Evolutionary conservation across 768 basidiomycete species (phyloP).

Genomic region (Russula olivacea): DNA sequence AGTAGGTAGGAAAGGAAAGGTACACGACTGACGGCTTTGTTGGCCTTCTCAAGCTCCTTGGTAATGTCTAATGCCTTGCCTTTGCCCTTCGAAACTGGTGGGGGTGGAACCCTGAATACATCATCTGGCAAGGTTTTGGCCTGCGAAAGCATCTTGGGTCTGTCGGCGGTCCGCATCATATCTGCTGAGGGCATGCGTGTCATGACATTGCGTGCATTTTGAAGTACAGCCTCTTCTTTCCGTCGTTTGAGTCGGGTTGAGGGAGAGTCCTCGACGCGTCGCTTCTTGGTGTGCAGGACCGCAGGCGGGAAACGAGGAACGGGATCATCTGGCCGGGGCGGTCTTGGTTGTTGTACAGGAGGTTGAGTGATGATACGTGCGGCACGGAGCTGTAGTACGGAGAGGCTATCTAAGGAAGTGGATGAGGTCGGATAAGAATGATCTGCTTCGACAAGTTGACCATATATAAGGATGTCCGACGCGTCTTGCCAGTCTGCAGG

Average conservation of each 20-base stretch:
- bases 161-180: conserved; percentile 21
- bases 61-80: conserved; percentile 34
- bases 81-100: conserved; percentile 31
- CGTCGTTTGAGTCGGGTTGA: conserved; percentile 24
- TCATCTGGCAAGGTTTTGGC: conserved; percentile 22
- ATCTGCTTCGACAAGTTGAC: conserved; percentile 30
- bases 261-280: conserved; percentile 26
- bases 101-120: conserved; percentile 24
- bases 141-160: conserved; percentile 19
- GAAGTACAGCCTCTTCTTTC: conserved; percentile 32
- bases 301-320: conserved; percentile 63
- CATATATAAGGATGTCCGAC: conserved; percentile 57
- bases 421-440: conserved; percentile 19
- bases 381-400: conserved; percentile 44
- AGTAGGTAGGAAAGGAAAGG: neutral
- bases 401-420: conserved; percentile 28
- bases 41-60: conserved; percentile 46
- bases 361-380: conserved; percentile 49
- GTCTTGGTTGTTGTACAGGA: conserved; percentile 34
- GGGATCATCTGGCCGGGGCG: conserved; percentile 71
- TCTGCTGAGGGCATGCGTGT: conserved; percentile 33
- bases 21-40: conserved; percentile 48
- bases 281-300: conserved; percentile 24
- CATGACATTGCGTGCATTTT: conserved; percentile 37
- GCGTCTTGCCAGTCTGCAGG: conserved; percentile 59